Base-by-base conservation (phyloP, 2,329 filamentous ascomycete genomes). In the Epichloe typhina region DNA sequence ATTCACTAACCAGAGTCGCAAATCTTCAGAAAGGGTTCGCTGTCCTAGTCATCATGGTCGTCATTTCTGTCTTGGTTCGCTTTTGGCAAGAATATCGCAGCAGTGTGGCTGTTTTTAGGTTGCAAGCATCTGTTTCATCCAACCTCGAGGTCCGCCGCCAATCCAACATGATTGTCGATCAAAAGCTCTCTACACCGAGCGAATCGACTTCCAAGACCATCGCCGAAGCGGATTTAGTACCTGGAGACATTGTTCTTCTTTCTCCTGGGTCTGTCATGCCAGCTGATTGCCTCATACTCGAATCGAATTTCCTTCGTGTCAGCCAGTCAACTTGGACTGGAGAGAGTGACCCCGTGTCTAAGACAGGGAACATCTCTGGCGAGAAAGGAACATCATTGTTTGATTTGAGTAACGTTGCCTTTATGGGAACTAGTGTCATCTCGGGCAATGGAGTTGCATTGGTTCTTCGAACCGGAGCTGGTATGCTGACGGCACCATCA, bases 301-400 rank as follows among this genome's bases (percentile, higher is more conserved):
- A 62, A 17, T 46, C 60, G 1, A 58, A 55, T 9, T 63, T 61
- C 36, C 53, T 62, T 1, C 60, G 59, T 2, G 52, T 62, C 46
- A 59, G 61, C 36, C 60, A 62, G 47, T 62, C 61, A n/a, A 60
- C 58, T 13, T 62, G 60, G 59, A 63, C 59, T 0, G 61, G 61
- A n/a, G 61, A 63, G 48, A 62, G 52, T 46, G 56, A 55, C 8
- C 61, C 61, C 3, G 58, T 59, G 2, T 48, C 56, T 17, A 63
- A 63, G 50, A 40, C 45, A 1, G 46, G 59, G 1, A 52, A 48
- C 13, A 12, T 26, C 2, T 38, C 21, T 11, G 58, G 55, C 26
- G 55, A 57, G 36, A 62, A 61, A 31, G 53, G 55, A 2, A 47
- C 46, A 9, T 53, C 55, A 0, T 48, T 61, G 5, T 63, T 62